These are phyloP conservation scores for Mariannaea sp. DNA, from an alignment of 2,329 filamentous ascomycete genomes.

Conservation along the genomic window DNA sequence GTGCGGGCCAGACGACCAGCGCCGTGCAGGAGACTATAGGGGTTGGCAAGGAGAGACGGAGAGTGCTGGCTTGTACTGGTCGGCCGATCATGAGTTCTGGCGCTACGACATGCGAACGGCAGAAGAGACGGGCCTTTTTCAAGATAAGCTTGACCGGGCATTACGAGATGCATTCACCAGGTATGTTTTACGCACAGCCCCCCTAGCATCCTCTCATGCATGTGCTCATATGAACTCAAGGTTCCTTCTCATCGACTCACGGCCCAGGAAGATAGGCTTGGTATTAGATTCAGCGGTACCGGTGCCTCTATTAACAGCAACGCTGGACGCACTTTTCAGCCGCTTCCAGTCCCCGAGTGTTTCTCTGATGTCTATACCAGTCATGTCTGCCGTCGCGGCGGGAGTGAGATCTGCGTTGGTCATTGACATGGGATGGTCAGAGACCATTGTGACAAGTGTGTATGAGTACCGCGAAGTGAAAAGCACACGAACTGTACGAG, in stretches of 20 bases:
- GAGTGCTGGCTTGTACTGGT: conserved; percentile 60
- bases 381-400: conserved; percentile 76
- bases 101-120: conserved; percentile 71
- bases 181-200: conserved; percentile 52
- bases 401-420: conserved; percentile 86
- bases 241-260: conserved; percentile 72
- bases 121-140: conserved; percentile 74
- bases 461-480: conserved; percentile 89
- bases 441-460: conserved; percentile 82
- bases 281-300: conserved; percentile 79
- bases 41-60: conserved; percentile 63
- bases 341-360: conserved; percentile 80
- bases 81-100: conserved; percentile 75
- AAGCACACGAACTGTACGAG: conserved; percentile 72
- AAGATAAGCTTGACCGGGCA: conserved; percentile 84
- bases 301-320: conserved; percentile 74
- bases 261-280: conserved; percentile 74
- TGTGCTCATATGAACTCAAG: conserved; percentile 44
- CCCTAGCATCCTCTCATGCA: background rate
- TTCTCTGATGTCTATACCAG: conserved; percentile 77
- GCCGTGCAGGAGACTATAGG: conserved; percentile 81
- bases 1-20: conserved; percentile 76
- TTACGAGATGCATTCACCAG: conserved; percentile 82
- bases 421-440: conserved; percentile 90
- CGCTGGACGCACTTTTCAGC: conserved; percentile 79